Conservation (phyloP, 345 rosid species). For the Camelina hispida region DNA sequence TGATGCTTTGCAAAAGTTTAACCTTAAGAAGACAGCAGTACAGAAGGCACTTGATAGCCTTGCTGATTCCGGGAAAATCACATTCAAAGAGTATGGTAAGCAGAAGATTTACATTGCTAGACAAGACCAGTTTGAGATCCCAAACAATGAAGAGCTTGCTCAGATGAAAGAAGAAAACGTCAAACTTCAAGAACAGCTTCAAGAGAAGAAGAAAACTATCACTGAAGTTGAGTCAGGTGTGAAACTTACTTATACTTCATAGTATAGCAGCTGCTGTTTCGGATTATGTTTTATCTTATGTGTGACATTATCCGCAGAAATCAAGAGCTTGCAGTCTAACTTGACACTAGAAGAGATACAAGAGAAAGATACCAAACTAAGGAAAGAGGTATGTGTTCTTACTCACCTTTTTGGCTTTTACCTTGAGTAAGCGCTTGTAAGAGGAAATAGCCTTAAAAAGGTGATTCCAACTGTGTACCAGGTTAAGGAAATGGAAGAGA, state of each 20-base stretch:
- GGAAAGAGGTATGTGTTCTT: slow-evolving; percentile 59
- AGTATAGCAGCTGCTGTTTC: not conserved
- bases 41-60: slow-evolving; percentile 88
- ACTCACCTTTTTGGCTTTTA: not conserved
- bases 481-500: slow-evolving; percentile 80
- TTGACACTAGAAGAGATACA: slow-evolving; percentile 76
- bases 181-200: slow-evolving; percentile 63
- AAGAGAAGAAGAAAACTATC: slow-evolving; percentile 64
- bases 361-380: slow-evolving; percentile 62
- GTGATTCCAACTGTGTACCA: slow-evolving; percentile 39
- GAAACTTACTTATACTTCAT: not conserved
- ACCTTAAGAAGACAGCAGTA: slow-evolving; percentile 85
- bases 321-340: slow-evolving; percentile 71
- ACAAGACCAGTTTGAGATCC: slow-evolving; percentile 92
- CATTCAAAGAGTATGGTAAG: slow-evolving; percentile 93
- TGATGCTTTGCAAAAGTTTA: slow-evolving; percentile 86
- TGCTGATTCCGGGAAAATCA: slow-evolving; percentile 71
- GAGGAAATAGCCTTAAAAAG: not conserved
- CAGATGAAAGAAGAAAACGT: slow-evolving; percentile 81
- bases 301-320: slow-evolving; percentile 55
- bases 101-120: slow-evolving; percentile 92
- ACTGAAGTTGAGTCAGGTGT: slow-evolving; percentile 77
- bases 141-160: slow-evolving; percentile 77
- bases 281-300: not conserved
- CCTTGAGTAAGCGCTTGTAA: slow-evolving; percentile 10